Percentiles rank a stretch among this genome's conserved stretches.
phyloP scores from a whole-genome alignment of 2,329 filamentous ascomycete genomes.

The Dothiorella sarmentorum region DNA sequence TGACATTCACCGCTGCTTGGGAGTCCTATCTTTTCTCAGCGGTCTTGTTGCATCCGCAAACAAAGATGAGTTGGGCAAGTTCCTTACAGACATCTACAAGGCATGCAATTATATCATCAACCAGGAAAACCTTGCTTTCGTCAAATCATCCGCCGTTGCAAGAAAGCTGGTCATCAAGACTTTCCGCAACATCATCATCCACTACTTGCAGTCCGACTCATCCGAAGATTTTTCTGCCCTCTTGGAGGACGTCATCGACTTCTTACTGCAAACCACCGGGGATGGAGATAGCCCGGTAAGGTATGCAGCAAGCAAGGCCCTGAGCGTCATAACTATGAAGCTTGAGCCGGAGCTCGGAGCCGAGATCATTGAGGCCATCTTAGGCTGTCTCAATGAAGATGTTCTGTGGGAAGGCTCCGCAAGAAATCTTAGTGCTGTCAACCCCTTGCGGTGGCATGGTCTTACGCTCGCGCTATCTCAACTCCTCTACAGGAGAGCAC shows the following conservation, averaged over 20 bases:
- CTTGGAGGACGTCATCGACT: conserved; percentile 77
- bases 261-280: conserved; percentile 71
- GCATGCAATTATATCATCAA: conserved; percentile 59
- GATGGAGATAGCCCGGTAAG: conserved; percentile 91
- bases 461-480: conserved; percentile 84
- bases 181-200: conserved; percentile 68
- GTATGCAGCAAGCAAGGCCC: conserved; percentile 85
- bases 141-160: conserved; percentile 72
- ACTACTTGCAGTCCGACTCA: conserved; percentile 52
- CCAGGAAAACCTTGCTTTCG: conserved; percentile 49
- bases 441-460: conserved; percentile 87
- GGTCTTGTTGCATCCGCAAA: conserved; percentile 69
- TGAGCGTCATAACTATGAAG: conserved; percentile 81
- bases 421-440: conserved; percentile 69
- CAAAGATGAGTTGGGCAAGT: conserved; percentile 68
- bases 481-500: conserved; percentile 78
- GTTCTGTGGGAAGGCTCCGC: conserved; percentile 53
- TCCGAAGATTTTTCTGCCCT: conserved; percentile 34
- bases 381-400: conserved; percentile 64
- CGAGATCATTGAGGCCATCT: conserved; percentile 82
- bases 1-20: conserved; percentile 73
- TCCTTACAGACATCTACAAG: conserved; percentile 64
- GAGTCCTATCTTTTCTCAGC: conserved; percentile 74
- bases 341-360: conserved; percentile 75
- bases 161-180: conserved; percentile 83